Evolutionary conservation across 306 rosid species (phyloP), one percentile per base, ranked within the genome.

Genomic region (Comarum palustre): DNA sequence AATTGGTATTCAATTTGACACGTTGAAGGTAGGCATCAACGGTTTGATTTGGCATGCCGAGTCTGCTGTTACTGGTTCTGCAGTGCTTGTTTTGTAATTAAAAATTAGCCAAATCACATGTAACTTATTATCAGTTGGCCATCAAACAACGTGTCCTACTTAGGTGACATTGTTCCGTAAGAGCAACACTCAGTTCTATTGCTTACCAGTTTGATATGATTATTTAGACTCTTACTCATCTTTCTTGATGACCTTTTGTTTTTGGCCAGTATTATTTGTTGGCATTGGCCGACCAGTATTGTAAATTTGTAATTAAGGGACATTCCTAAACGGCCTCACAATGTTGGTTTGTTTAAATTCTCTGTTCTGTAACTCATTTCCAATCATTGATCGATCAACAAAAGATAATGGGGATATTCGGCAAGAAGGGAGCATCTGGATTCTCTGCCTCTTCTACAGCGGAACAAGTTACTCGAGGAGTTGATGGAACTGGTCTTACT

Each of bases 371-470:
- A 31, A 15, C 11, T 60, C 41, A 12, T 62, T 32, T 13, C 10
- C 38, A 17, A 16, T 34, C 67, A 41, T 41, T 41, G 45, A 62
- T 62, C 43, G 2, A 39, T n/a, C n/a, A n/a, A n/a, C n/a, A n/a
- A 22, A 38, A 9, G 6, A 64, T 11, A 16, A 90, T 90, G 86
- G 45, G 92, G 92, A 83, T 80, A 46, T 84, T 87, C 71, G 69
- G 70, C 77, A 84, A 84, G 45, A 41, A 4, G 10, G 45, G 45
- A 41, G 45, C 45, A 41, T 41, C 45, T 41, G 45, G 45, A 41
- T 47, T 47, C 52, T 47, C 52, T 47, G 52, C 52, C 52, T 15
- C 52, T 47, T 47, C 52, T n/a, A 47, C 52, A 47, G 52, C 52
- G 15, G 52, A 46, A 47, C 19, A 47, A 47, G n/a, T 47, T 2